Conservation (phyloP, 306 rosid genomes). For the Alnus glutinosa region DNA sequence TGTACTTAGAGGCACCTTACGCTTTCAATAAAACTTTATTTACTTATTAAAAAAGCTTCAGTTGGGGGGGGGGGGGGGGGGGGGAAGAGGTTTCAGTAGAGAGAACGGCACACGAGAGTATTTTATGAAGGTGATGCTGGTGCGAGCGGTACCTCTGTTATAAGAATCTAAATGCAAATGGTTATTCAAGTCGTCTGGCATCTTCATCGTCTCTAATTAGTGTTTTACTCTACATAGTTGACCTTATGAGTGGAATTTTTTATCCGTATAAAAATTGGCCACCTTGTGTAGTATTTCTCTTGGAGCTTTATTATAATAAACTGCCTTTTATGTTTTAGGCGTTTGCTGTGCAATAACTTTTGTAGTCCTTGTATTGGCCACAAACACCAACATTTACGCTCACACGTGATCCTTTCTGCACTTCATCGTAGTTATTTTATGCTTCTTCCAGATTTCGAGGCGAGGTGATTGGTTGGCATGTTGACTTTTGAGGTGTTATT, state of each 20-base stretch:
- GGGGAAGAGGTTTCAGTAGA: too few relatives aligned
- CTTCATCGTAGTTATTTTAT: constrained; percentile 32
- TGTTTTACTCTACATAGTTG: neutral
- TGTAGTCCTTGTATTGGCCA: constrained; percentile 6
- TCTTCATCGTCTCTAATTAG: neutral
- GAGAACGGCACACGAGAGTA: too few relatives aligned
- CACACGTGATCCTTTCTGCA: neutral
- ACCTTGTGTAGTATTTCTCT: neutral
- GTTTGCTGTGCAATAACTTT: neutral
- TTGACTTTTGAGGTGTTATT: constrained; percentile 45
- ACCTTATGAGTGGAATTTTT: neutral
- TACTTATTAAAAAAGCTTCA: too few relatives aligned
- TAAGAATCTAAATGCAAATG: too few relatives aligned
- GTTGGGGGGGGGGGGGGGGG: too few relatives aligned
- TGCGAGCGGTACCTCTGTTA: too few relatives aligned
- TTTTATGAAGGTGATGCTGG: too few relatives aligned
- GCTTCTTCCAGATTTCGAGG: constrained; percentile 73
- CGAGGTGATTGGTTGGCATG: constrained; percentile 66
- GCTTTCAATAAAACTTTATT: too few relatives aligned
- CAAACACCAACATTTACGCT: constrained; percentile 1
- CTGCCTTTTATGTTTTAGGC: neutral
- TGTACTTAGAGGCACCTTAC: too few relatives aligned
- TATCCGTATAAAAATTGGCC: neutral
- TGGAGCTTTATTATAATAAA: neutral
- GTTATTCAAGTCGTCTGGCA: neutral